phyloP scores from a whole-genome alignment of 257 asterid species.

The Primulina huaijiensis region DNA sequence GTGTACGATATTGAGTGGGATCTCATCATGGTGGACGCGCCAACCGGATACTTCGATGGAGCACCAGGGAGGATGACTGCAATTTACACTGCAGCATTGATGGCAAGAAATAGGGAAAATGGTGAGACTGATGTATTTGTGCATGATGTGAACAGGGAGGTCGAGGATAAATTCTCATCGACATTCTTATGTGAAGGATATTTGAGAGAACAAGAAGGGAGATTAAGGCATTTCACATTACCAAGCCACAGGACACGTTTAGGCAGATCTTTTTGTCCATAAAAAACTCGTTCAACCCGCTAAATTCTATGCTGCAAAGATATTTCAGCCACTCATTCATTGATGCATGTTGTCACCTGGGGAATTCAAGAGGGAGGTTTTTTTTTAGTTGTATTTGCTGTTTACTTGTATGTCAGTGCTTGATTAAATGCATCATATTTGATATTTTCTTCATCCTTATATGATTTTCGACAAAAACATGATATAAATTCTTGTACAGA shows the following conservation, averaged over 20 bases:
- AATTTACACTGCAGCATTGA: slow-evolving; percentile 74
- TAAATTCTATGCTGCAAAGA: background rate
- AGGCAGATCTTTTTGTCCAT: slow-evolving; percentile 73
- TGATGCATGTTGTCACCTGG: slow-evolving; percentile 8
- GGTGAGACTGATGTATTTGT: slow-evolving; percentile 85
- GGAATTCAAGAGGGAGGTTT: background rate
- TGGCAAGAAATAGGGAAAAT: slow-evolving; percentile 63
- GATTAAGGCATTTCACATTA: slow-evolving; percentile 68
- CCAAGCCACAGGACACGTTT: slow-evolving; percentile 59
- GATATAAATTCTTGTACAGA: background rate
- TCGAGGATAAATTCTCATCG: slow-evolving; percentile 75
- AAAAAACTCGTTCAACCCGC: background rate
- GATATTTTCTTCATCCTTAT: no score
- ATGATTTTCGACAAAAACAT: no score
- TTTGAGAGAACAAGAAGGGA: slow-evolving; percentile 58
- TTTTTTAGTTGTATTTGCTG: background rate
- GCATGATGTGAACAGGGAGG: slow-evolving; percentile 76
- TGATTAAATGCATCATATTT: background rate
- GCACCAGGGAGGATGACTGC: slow-evolving; percentile 93
- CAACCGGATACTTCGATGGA: slow-evolving; percentile 69
- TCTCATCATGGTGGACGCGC: slow-evolving; percentile 89
- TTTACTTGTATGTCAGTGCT: background rate
- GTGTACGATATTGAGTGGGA: slow-evolving; percentile 81
- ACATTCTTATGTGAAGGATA: slow-evolving; percentile 77
- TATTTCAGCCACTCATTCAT: background rate